Conservation (phyloP, 768 basidiomycete genomes). For the Pleurotus tuber-regium region DNA sequence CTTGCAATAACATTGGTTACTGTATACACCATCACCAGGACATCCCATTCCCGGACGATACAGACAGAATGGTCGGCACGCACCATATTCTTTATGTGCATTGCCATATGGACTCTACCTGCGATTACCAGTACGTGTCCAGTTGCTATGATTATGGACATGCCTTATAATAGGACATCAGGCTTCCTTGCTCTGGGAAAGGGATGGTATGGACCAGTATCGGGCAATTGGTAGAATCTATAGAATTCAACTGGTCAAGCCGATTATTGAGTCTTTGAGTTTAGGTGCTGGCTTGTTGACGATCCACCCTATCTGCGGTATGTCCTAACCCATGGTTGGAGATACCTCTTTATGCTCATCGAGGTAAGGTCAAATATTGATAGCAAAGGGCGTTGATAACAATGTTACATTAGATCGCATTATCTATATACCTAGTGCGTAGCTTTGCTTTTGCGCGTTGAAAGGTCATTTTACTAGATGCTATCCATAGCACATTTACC, state of each 20-base stretch:
- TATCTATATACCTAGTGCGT: background rate
- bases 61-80: constrained; percentile 3
- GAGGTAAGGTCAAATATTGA: constrained; percentile 28
- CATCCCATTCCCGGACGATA: background rate
- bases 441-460: background rate
- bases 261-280: background rate
- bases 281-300: constrained; percentile 13
- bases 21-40: constrained; percentile 14
- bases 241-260: background rate
- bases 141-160: background rate
- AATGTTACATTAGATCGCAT: background rate
- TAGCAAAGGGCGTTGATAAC: too few relatives aligned
- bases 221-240: constrained; percentile 12
- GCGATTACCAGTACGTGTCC: background rate
- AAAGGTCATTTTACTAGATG: background rate
- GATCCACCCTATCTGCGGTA: constrained; percentile 13
- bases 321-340: constrained; percentile 14
- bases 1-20: constrained; percentile 15
- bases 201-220: constrained; percentile 13
- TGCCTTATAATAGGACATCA: background rate
- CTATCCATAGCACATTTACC: background rate
- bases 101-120: background rate
- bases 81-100: background rate
- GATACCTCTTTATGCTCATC: constrained; percentile 13
- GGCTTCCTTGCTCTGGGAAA: constrained; percentile 14